phyloP scores from a whole-genome alignment of 2,329 filamentous ascomycete genomes.

The Botryotinia narcissicola region DNA sequence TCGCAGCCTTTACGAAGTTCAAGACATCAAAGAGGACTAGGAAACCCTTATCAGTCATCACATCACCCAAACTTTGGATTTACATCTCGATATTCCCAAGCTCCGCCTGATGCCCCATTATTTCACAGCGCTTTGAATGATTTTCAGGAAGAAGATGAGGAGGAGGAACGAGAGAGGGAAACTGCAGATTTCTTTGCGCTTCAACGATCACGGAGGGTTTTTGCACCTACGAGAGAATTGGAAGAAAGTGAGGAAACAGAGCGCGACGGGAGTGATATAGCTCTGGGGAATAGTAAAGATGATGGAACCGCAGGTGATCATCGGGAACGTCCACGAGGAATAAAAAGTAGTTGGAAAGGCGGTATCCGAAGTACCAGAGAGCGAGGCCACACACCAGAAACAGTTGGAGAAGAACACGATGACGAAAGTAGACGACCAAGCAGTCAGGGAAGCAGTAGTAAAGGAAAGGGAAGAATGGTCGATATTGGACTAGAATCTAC shows the following conservation, averaged over 20 bases:
- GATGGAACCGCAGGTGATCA: conserved; percentile 46
- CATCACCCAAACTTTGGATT: conserved; percentile 77
- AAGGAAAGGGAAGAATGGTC: conserved; percentile 68
- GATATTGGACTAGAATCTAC: conserved; percentile 79
- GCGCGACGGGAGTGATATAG: conserved; percentile 60
- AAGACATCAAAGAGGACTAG: conserved; percentile 41
- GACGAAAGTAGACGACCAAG: conserved; percentile 31
- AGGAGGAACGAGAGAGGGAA: conserved; percentile 84
- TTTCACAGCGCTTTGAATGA: conserved; percentile 91
- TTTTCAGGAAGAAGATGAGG: conserved; percentile 89
- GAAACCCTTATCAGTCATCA: conserved; percentile 79
- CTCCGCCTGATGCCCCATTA: conserved; percentile 77
- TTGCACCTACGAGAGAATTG: conserved; percentile 71
- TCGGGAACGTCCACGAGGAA: conserved; percentile 47
- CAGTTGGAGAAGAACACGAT: conserved; percentile 41
- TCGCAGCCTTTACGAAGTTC: conserved; percentile 30
- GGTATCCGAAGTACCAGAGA: conserved; percentile 35
- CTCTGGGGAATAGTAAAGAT: conserved; percentile 54
- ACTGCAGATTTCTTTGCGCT: conserved; percentile 92
- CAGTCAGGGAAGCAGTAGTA: conserved; percentile 43
- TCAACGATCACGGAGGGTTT: conserved; percentile 83
- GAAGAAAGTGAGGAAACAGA: conserved; percentile 85
- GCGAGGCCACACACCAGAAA: conserved; percentile 32
- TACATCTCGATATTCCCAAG: conserved; percentile 68
- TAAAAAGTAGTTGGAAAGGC: conserved; percentile 65